Evolutionary conservation across 1,284 basidiomycete species (phyloP).

Genomic region (Cryptococcus sp.): DNA sequence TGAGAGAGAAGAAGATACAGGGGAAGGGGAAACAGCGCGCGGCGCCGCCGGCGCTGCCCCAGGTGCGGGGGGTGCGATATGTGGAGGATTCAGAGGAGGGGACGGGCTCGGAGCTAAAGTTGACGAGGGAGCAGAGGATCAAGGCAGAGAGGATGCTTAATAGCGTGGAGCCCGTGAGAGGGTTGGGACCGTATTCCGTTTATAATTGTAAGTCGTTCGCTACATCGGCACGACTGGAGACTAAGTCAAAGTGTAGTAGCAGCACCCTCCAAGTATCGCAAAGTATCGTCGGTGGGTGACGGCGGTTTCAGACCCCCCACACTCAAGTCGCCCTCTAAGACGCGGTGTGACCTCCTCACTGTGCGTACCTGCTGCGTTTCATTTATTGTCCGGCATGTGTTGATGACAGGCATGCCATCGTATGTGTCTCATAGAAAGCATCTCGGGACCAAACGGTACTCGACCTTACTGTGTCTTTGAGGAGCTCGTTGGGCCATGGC

Average conservation of each 20-base stretch:
- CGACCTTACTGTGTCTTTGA: slow-evolving; percentile 11
- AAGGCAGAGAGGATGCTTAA: slow-evolving; percentile 30
- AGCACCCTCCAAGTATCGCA: slow-evolving; percentile 1
- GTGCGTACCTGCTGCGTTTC: slow-evolving; percentile 3
- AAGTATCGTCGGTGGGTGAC: slow-evolving; percentile 6
- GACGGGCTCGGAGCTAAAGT: slow-evolving; percentile 15
- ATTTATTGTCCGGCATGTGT: too few species aligned
- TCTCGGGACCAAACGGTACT: slow-evolving; percentile 9
- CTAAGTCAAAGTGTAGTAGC: background rate
- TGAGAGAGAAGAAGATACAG: background rate
- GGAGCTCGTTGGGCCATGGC: slow-evolving; percentile 12
- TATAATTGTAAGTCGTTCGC: slow-evolving; percentile 26
- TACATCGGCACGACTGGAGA: background rate
- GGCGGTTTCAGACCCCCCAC: slow-evolving; percentile 16
- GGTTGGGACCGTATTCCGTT: slow-evolving; percentile 26
- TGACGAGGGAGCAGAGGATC: slow-evolving; percentile 21
- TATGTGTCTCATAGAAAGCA: slow-evolving; percentile 8
- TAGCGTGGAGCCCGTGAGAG: slow-evolving; percentile 25
- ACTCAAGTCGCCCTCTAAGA: slow-evolving; percentile 13
- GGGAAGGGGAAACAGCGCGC: background rate
- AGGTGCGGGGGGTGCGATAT: slow-evolving; percentile 13
- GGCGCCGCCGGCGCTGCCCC: slow-evolving; percentile 1
- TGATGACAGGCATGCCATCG: background rate
- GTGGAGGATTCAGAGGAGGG: slow-evolving; percentile 18
- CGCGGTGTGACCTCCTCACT: slow-evolving; percentile 16